Evolutionary conservation across 202 grass and related monocot species (phyloP).

Genomic region (Panicum virgatum): DNA sequence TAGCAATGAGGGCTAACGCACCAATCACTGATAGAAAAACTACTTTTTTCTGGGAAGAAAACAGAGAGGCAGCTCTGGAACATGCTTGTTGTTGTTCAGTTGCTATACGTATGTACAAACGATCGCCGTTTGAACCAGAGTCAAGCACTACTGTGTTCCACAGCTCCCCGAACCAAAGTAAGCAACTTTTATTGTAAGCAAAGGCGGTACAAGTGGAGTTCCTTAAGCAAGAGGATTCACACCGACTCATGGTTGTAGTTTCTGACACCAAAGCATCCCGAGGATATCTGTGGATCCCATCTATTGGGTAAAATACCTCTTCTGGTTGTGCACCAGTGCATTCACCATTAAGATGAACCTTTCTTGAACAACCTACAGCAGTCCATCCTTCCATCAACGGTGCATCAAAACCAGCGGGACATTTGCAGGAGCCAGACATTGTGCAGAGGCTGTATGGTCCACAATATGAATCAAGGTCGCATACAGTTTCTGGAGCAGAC

Average conservation of each 20-base stretch:
- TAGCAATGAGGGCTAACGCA: neutral
- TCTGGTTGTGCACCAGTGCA: neutral
- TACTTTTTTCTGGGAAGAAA: neutral
- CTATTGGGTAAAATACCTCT: neutral
- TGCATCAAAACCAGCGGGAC: slow-evolving; percentile 33
- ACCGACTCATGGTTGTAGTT: neutral
- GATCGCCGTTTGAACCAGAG: neutral
- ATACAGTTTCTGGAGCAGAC: neutral
- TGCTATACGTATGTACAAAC: neutral
- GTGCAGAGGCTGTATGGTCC: slow-evolving; percentile 25
- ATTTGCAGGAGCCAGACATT: neutral
- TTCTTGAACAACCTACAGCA: neutral
- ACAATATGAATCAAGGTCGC: slow-evolving; percentile 5
- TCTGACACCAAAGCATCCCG: neutral
- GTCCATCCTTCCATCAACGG: neutral
- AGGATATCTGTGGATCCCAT: slow-evolving; percentile 30
- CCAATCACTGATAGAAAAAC: neutral
- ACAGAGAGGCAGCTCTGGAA: neutral
- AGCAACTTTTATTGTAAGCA: slow-evolving; percentile 15
- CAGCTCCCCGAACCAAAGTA: slow-evolving; percentile 39
- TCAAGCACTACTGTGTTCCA: neutral
- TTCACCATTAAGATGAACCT: neutral
- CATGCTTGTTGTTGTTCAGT: neutral
- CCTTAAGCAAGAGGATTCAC: slow-evolving; percentile 22
- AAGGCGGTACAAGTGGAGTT: slow-evolving; percentile 37